Base-by-base conservation (phyloP, 345 rosid genomes). In the Mercurialis annua region DNA sequence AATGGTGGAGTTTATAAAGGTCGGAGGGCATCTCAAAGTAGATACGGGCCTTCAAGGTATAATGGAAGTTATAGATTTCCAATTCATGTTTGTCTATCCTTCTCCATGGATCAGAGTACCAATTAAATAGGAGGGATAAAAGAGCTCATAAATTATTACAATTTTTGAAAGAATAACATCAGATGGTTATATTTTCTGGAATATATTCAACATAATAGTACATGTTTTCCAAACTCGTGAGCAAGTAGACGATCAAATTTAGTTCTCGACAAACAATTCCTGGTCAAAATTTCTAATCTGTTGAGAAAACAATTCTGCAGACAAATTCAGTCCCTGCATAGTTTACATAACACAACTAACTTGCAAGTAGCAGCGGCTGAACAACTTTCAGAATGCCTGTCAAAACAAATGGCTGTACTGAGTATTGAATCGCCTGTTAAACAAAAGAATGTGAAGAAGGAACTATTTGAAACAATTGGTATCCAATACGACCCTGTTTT, bases 291-390 rank as follows among this genome's bases (percentile, higher is more conserved):
- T 33, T 36, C 57, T 30, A 66, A 51, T 44, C 53, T 53, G 40
- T n/a, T 54, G 18, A 48, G 63, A 68, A 69, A 59, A 60, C 64
- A 61, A 68, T 74, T 73, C 65, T 77, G 86, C 92, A 91, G 99
- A 68, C 78, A 75, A 43, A 60, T 76, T 71, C 92, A 83, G 62
- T 84, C 89, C 65, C 71, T 94, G 76, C 89, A 86, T 69, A 79
- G 86, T 77, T 81, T 94, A 70, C 86, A 84, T 67, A 87, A 78
- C 81, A 86, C 95, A 40, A 82, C 82, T 84, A 79, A 60, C 71
- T 89, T 93, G 54, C 96, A 94, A 71, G 51, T 94, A 80, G 89
- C 82, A 31, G 95, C 87, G 80, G 98, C 98, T 23, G 89, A 91
- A 75, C 86, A 85, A 73, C 98, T 94, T 62, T 89, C 96, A 67